Evolutionary conservation across 257 asterid species (phyloP).

Genomic region (Ligustrum vulgare): DNA sequence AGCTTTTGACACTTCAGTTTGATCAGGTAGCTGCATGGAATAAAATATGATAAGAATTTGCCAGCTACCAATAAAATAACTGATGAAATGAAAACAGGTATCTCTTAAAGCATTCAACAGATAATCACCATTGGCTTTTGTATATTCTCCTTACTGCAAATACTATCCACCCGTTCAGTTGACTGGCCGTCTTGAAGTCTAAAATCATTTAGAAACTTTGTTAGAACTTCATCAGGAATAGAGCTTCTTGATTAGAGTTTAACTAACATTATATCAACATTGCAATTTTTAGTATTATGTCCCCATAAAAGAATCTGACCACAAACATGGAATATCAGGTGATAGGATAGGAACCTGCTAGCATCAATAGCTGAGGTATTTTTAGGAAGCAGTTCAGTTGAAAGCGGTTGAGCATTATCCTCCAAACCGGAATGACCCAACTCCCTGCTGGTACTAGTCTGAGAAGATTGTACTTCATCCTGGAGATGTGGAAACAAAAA

Average conservation of each 20-base stretch:
- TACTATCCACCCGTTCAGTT: conserved; percentile 43
- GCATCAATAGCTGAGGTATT: conserved; percentile 36
- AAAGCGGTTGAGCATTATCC: conserved; percentile 40
- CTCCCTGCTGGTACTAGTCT: conserved; percentile 39
- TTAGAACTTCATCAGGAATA: neutral
- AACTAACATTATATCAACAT: neutral
- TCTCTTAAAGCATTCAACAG: conserved; percentile 22
- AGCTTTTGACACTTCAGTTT: conserved; percentile 44
- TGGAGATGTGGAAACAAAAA: conserved; percentile 32
- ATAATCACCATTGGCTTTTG: conserved; percentile 51
- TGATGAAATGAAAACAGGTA: conserved; percentile 2
- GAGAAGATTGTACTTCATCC: conserved; percentile 57
- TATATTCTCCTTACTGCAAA: conserved; percentile 38
- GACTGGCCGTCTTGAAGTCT: conserved; percentile 54
- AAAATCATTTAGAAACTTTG: conserved; percentile 16
- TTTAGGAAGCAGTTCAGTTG: conserved; percentile 46
- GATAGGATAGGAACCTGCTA: conserved; percentile 47
- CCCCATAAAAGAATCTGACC: conserved; percentile 17
- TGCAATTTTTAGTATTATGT: conserved; percentile 21
- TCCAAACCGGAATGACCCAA: conserved; percentile 40
- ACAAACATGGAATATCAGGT: conserved; percentile 18
- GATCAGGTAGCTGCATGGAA: conserved; percentile 51
- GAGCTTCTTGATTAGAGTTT: neutral
- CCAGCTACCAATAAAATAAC: conserved; percentile 15
- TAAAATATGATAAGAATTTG: conserved; percentile 14